phyloP scores from a whole-genome alignment of 2,329 filamentous ascomycete species.

The Diatrype stigma region DNA sequence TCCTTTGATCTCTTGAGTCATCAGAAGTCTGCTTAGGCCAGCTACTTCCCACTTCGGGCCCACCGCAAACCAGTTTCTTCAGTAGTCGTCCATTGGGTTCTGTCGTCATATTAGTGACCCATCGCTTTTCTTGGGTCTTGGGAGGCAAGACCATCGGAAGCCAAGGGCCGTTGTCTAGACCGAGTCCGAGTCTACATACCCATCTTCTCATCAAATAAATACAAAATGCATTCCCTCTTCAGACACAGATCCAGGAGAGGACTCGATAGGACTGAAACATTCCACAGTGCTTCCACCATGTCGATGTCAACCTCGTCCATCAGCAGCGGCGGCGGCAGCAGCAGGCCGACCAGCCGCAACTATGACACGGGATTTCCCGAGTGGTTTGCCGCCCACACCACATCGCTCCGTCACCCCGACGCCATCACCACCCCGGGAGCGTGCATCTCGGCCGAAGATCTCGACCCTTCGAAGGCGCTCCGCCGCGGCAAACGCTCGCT shows the following conservation, averaged over 20 bases:
- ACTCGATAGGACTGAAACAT: slow-evolving; percentile 4
- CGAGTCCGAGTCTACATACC: neutral
- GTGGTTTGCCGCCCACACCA: slow-evolving; percentile 42
- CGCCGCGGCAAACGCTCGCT: slow-evolving; percentile 43
- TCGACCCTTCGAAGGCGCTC: slow-evolving; percentile 39
- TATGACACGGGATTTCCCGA: slow-evolving; percentile 32
- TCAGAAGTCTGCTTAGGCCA: neutral
- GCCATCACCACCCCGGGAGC: slow-evolving; percentile 55
- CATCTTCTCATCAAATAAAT: neutral
- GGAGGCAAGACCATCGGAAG: neutral
- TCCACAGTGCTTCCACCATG: slow-evolving; percentile 16
- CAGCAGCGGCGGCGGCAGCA: slow-evolving; percentile 13
- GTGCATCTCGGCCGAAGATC: slow-evolving; percentile 51
- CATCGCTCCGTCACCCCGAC: slow-evolving; percentile 58
- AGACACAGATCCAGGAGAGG: slow-evolving; percentile 1
- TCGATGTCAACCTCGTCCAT: slow-evolving; percentile 19
- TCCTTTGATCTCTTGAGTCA: neutral
- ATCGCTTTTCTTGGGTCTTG: neutral
- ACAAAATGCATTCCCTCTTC: neutral
- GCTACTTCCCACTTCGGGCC: neutral
- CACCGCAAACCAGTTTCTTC: neutral
- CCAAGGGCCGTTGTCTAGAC: neutral
- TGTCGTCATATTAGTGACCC: neutral
- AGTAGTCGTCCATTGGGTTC: neutral
- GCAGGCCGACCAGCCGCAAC: slow-evolving; percentile 24